phyloP scores from a whole-genome alignment of 805 yeast genomes.

The Tetrapisispora nanseiensis region DNA sequence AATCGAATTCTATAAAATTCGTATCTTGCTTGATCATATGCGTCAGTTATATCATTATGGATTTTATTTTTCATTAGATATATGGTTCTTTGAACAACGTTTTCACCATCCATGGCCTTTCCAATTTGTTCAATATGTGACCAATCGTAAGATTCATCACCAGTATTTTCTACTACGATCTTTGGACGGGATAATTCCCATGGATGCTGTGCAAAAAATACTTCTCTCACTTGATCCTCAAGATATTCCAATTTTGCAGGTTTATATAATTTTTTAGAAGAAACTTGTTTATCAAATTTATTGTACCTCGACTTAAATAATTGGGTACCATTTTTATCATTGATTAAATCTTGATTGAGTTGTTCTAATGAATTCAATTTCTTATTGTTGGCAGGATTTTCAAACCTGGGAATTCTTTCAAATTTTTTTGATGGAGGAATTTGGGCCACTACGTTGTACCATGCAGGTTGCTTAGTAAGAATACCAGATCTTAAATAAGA shows the following conservation, averaged over 20 bases:
- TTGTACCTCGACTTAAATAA: conserved; percentile 30
- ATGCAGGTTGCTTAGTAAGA: conserved; percentile 66
- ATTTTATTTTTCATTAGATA: conserved; percentile 37
- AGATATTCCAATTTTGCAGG: conserved; percentile 28
- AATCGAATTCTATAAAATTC: conserved; percentile 85
- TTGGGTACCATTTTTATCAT: conserved; percentile 10
- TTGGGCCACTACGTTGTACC: conserved; percentile 79
- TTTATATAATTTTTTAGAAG: conserved; percentile 15
- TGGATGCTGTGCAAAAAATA: conserved; percentile 89
- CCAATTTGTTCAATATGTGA: conserved; percentile 58
- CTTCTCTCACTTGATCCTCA: conserved; percentile 70
- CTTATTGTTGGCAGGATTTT: conserved; percentile 19
- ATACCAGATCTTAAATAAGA: conserved; percentile 62
- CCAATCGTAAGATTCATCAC: conserved; percentile 64
- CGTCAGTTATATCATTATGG: conserved; percentile 37
- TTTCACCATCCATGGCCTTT: conserved; percentile 81
- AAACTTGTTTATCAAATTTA: conserved; percentile 12
- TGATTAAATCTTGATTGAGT: conserved; percentile 2
- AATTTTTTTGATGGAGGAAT: conserved; percentile 70
- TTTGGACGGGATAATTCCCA: conserved; percentile 96
- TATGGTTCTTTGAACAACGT: conserved; percentile 67
- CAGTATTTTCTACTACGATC: conserved; percentile 65
- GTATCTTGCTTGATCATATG: conserved; percentile 77
- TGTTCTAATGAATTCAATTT: conserved; percentile 4
- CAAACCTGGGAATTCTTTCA: conserved; percentile 23